Evolutionary conservation across 2,329 filamentous ascomycete genomes (phyloP), one percentile per base, ranked within the genome.

Genomic region (Pseudogymnoascus pannorum): DNA sequence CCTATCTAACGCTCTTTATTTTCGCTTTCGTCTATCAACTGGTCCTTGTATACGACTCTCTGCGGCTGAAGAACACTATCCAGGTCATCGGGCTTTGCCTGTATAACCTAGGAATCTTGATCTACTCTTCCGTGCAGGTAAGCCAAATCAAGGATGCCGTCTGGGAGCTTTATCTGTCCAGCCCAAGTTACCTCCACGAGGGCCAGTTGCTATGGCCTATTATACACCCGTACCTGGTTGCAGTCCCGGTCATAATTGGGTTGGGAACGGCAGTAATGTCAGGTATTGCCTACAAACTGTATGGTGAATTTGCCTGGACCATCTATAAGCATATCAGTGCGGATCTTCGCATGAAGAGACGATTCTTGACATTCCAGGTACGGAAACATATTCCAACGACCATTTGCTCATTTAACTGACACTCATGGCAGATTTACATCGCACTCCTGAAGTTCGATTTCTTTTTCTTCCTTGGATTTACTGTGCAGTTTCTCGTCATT

Each of bases 281-380:
- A 12, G 88, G 91, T 64, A 79, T 92, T 59, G 87, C 93, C 2
- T 97, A 92, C 89, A 97, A 96, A 77, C 82, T 99, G 31, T 97
- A 99, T 73, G 92, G 96, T 72, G 93, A 97, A 74, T 99, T 99
- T 75, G 93, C 94, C 9, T 99, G 94, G 94, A 94, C 94, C 62
- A 99, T 99, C 71, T 92, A 99, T 76, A 99, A 99, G 80, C 92
- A 96, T 75, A 99, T 99, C 72, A 96, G 92, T 72, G 94, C 94
- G 59, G 94, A 99, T 78, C 84, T 97, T 72, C 87, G 92, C 70
- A 91, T 99, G 88, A 97, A 97, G 82, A 88, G 92, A 77, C 87
- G 94, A 66, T 99, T 96, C 78, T 82, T 99, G 63, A 90, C 93
- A 64, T 99, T 96, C 74, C 94, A 99, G 86, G 92, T 96, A 79